Conservation (phyloP, 2,329 filamentous ascomycete species). For the Ophioceras dolichostomum region DNA sequence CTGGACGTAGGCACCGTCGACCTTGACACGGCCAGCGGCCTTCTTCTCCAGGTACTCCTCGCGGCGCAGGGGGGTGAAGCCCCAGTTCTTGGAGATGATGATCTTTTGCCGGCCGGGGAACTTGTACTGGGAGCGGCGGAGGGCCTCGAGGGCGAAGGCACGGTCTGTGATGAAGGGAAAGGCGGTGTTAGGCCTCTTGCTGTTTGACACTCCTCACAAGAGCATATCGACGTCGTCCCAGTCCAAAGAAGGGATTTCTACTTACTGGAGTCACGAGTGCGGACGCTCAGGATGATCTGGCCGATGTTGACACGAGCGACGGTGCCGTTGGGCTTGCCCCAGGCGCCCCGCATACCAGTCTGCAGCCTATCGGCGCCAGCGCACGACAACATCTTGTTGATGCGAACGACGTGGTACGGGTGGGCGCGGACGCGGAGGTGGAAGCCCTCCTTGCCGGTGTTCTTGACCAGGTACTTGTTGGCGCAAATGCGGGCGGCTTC, state of each 20-base stretch:
- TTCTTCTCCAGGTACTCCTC: conserved; percentile 97
- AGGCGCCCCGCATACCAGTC: conserved; percentile 99
- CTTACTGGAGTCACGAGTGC: conserved; percentile 86
- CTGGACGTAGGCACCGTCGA: conserved; percentile 98
- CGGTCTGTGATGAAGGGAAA: conserved; percentile 46
- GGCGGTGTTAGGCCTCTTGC: no score
- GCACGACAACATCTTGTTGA: conserved; percentile 99
- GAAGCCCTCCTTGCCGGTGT: conserved; percentile 61
- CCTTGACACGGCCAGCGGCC: conserved; percentile 83
- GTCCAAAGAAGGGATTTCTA: conserved; percentile 11
- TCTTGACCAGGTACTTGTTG: conserved; percentile 87
- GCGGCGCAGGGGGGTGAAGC: conserved; percentile 95
- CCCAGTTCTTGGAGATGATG: conserved; percentile 99
- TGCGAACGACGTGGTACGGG: conserved; percentile 99
- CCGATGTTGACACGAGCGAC: conserved; percentile 99
- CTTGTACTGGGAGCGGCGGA: conserved; percentile 99
- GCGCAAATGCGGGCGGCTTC: conserved; percentile 99
- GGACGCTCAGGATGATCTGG: conserved; percentile 95
- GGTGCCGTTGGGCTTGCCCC: conserved; percentile 97
- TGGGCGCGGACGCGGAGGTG: conserved; percentile 76
- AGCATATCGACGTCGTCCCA: neutral
- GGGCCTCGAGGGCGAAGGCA: conserved; percentile 89
- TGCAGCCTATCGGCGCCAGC: conserved; percentile 99
- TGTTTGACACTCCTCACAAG: neutral
- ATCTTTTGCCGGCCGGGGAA: conserved; percentile 99